phyloP scores from a whole-genome alignment of 2,329 filamentous ascomycete genomes.

The Colletotrichum godetiae region DNA sequence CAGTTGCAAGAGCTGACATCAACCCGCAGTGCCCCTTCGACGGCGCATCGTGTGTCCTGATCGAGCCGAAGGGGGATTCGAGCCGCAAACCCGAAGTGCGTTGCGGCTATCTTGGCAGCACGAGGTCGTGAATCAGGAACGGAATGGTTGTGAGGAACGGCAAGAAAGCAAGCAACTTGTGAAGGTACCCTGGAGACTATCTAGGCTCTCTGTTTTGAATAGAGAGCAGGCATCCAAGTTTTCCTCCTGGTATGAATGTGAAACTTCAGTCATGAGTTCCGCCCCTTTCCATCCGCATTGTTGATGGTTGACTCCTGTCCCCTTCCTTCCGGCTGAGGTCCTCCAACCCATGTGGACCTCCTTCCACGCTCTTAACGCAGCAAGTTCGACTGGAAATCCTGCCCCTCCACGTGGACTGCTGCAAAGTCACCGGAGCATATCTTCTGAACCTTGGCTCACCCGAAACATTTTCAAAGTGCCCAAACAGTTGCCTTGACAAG shows the following conservation, averaged over 20 bases:
- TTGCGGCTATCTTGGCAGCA: conserved; percentile 26
- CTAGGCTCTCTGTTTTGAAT: conserved; percentile 5
- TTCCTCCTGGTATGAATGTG: conserved; percentile 30
- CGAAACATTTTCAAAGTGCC: conserved; percentile 53
- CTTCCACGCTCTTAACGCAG: neutral
- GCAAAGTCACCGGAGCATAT: neutral
- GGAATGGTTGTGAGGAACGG: neutral
- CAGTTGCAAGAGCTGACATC: conserved; percentile 2
- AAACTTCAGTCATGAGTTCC: conserved; percentile 33
- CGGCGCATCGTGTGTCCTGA: conserved; percentile 22
- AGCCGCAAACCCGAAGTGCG: conserved; percentile 26
- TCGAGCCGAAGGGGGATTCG: conserved; percentile 32
- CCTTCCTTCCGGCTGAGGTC: conserved; percentile 8
- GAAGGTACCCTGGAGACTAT: conserved; percentile 29
- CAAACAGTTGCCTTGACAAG: conserved; percentile 82
- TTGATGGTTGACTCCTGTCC: conserved; percentile 3
- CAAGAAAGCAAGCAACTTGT: conserved; percentile 27
- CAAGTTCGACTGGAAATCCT: neutral
- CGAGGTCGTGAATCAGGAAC: neutral
- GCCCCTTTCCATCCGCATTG: conserved; percentile 9
- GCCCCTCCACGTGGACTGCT: conserved; percentile 4
- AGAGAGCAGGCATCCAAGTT: conserved; percentile 23
- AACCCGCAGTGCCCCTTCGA: conserved; percentile 27
- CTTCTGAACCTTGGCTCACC: conserved; percentile 3
- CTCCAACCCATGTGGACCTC: neutral